Conservation (phyloP, 345 rosid genomes). For the Cardiospermum halicacabum region DNA sequence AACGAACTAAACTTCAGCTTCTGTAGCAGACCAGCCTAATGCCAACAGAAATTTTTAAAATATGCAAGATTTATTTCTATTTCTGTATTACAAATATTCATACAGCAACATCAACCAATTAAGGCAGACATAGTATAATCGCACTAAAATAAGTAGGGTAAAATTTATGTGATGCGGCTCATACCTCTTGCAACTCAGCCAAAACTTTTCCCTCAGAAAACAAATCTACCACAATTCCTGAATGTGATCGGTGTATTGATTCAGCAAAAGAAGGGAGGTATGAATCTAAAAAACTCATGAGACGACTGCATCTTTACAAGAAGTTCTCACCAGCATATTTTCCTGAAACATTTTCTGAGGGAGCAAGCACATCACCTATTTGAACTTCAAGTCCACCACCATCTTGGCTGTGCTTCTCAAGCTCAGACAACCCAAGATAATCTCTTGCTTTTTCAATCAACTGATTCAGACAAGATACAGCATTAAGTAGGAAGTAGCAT, state of each 20-base stretch:
- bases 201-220: conserved; percentile 67
- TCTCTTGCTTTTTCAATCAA: conserved; percentile 65
- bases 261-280: conserved; percentile 15
- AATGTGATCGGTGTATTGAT: conserved; percentile 9
- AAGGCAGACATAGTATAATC: too few relatives aligned
- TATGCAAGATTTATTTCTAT: neutral
- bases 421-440: conserved; percentile 57
- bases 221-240: conserved; percentile 75
- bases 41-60: neutral
- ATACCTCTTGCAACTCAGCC: conserved; percentile 64
- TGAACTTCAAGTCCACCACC: conserved; percentile 57
- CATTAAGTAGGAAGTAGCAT: neutral
- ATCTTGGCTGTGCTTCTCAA: conserved; percentile 47
- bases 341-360: conserved; percentile 28
- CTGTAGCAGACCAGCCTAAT: neutral
- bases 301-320: neutral
- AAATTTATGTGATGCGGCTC: neutral
- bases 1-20: neutral
- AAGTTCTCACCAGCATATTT: conserved; percentile 58
- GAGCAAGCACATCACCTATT: conserved; percentile 57
- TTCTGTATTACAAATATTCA: neutral
- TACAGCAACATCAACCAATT: neutral
- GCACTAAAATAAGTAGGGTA: too few relatives aligned
- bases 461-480: conserved; percentile 28
- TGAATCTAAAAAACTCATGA: neutral